A percentile compares a stretch with the other conserved stretches of the same genome.
Evolutionary conservation across 169 alveolate species (phyloP).

Genomic region (Plasmodium fragile): DNA sequence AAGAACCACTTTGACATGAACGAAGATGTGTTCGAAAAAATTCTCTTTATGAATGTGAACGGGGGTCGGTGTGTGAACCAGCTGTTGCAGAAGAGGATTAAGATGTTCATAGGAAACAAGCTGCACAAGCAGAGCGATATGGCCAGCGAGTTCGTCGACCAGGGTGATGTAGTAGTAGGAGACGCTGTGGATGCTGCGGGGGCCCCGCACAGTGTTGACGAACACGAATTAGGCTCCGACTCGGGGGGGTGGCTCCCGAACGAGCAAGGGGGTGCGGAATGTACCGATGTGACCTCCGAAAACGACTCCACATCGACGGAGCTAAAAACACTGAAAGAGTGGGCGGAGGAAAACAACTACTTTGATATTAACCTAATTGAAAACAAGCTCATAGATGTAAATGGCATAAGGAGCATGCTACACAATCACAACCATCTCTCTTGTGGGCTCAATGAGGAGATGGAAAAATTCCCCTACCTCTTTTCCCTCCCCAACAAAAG

Average conservation of each 20-base stretch:
- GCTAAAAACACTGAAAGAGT: background rate
- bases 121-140: slow-evolving; percentile 31
- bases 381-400: slow-evolving; percentile 18
- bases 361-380: slow-evolving; percentile 33
- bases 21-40: slow-evolving; percentile 73
- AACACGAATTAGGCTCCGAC: background rate
- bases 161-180: background rate
- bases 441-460: slow-evolving; percentile 58
- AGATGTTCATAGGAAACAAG: slow-evolving; percentile 42
- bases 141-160: slow-evolving; percentile 20
- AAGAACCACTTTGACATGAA: slow-evolving; percentile 41
- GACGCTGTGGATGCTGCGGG: background rate
- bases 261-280: background rate
- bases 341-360: slow-evolving; percentile 30
- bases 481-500: slow-evolving; percentile 68
- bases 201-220: background rate
- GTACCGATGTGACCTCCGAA: background rate
- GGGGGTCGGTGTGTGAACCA: slow-evolving; percentile 30
- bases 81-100: slow-evolving; percentile 29
- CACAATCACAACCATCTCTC: slow-evolving; percentile 31
- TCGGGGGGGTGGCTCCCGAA: background rate
- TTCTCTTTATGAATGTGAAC: slow-evolving; percentile 52
- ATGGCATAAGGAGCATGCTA: slow-evolving; percentile 43
- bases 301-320: background rate
- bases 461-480: slow-evolving; percentile 33